Evolutionary conservation across 306 rosid genomes (phyloP), one percentile per base, ranked within the genome.

Genomic region (Acacia crassicarpa): DNA sequence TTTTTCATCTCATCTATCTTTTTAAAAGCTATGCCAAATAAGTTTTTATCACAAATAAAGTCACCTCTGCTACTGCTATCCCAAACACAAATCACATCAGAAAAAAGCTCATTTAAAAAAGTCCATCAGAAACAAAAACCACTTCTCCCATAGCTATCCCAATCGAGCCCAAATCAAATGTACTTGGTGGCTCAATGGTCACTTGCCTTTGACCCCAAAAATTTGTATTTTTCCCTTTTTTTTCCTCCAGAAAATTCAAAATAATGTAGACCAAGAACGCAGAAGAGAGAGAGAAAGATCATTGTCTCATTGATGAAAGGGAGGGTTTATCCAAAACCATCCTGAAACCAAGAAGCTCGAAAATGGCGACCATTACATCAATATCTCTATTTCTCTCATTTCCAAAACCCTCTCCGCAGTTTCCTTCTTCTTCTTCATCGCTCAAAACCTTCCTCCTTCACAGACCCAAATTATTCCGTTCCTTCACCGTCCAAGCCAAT

Each of bases 281-380:
- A 9, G 68, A 14, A 63, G 16, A 14, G 19, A 27, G 20, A 6
- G 16, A 56, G 35, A 33, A 30, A 14, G 4, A 6, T 6, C 20
- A 6, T n/a, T n/a, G n/a, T n/a, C n/a, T n/a, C n/a, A n/a, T 4
- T 61, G 40, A 43, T 27, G 68, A 5, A 62, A 27, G 15, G 11
- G 11, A 6, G 10, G n/a, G 67, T 53, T 63, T 63, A 63, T 63
- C 69, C 69, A 14, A 32, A 32, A 63, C 33, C 66, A 10, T 23
- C 12, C 16, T 12, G 30, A 33, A 32, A 53, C 77, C 56, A 33
- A 5, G 53, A 20, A 44, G 43, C 15, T 19, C 20, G 43, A 59
- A 68, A 80, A 95, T 95, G 98, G 97, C 94, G 67, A 85, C 86
- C 48, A 46, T 88, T 49, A 77, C 88, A 49, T 79, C 89, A 8